phyloP scores from a whole-genome alignment of 148 eudicot species.

The Dianthus caryophyllus region DNA sequence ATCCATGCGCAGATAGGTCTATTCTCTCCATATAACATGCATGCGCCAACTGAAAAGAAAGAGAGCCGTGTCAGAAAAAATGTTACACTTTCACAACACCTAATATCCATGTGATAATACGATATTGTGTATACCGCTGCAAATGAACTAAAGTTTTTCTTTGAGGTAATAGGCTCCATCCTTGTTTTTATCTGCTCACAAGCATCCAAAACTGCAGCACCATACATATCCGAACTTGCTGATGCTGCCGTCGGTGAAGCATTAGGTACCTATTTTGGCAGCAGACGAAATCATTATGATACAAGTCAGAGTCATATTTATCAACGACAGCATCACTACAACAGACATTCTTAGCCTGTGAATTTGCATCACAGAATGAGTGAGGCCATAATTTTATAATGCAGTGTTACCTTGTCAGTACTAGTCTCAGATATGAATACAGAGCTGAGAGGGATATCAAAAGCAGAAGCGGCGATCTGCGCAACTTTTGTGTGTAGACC shows the following conservation, averaged over 20 bases:
- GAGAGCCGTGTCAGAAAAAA: constrained; percentile 9
- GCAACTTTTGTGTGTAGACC: constrained; percentile 98
- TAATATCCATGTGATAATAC: background rate
- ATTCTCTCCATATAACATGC: constrained; percentile 81
- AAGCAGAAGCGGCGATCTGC: constrained; percentile 92
- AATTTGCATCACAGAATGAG: background rate
- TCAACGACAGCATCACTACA: no score
- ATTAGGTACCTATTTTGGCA: constrained; percentile 73
- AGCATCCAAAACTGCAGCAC: constrained; percentile 97
- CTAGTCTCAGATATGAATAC: constrained; percentile 97
- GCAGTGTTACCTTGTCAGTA: constrained; percentile 86
- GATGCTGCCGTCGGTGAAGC: constrained; percentile 98
- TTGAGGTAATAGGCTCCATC: constrained; percentile 78
- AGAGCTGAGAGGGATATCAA: constrained; percentile 77
- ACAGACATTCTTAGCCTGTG: background rate
- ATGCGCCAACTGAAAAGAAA: constrained; percentile 50
- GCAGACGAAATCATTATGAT: constrained; percentile 15
- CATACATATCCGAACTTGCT: constrained; percentile 95
- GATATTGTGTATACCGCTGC: constrained; percentile 47
- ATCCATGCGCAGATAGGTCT: constrained; percentile 97
- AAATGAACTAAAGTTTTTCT: constrained; percentile 50
- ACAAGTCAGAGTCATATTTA: background rate
- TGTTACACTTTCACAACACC: background rate
- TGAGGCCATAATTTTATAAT: constrained; percentile 9
- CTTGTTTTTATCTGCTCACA: constrained; percentile 89